These are phyloP conservation scores for Aspergillus arachidicola DNA, from an alignment of 2,329 filamentous ascomycete genomes.

Conservation along the genomic window DNA sequence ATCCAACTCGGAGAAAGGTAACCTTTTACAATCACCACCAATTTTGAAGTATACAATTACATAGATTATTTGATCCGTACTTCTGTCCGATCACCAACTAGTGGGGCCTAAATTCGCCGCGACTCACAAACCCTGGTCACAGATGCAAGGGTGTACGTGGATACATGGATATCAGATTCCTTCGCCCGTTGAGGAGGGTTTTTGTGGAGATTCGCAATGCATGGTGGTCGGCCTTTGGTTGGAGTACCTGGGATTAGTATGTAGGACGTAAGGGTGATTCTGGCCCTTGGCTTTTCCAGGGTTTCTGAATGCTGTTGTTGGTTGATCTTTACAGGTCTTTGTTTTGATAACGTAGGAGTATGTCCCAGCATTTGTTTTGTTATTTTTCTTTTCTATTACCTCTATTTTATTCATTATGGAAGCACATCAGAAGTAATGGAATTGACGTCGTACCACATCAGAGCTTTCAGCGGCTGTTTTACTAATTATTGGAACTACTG, in stretches of 20 bases:
- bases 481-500: not conserved
- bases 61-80: not conserved
- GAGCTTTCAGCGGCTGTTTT: not conserved
- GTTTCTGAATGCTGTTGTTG: not conserved
- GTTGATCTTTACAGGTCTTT: not conserved
- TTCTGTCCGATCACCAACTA: not conserved
- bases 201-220: not conserved
- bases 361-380: not conserved
- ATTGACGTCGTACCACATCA: not conserved
- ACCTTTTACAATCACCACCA: not conserved
- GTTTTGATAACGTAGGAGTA: not conserved
- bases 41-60: not conserved
- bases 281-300: not conserved
- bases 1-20: not conserved
- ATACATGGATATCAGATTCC: constrained; percentile 6
- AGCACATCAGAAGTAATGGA: not conserved
- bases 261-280: not conserved
- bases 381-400: not conserved
- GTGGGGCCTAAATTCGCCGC: constrained; percentile 4
- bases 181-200: not conserved
- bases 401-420: not conserved
- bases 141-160: constrained; percentile 4
- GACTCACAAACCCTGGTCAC: not conserved
- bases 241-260: not conserved
- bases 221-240: not conserved